phyloP scores from a whole-genome alignment of 371 early-diverging fungal species.

The Syncephalastrum monosporum region DNA sequence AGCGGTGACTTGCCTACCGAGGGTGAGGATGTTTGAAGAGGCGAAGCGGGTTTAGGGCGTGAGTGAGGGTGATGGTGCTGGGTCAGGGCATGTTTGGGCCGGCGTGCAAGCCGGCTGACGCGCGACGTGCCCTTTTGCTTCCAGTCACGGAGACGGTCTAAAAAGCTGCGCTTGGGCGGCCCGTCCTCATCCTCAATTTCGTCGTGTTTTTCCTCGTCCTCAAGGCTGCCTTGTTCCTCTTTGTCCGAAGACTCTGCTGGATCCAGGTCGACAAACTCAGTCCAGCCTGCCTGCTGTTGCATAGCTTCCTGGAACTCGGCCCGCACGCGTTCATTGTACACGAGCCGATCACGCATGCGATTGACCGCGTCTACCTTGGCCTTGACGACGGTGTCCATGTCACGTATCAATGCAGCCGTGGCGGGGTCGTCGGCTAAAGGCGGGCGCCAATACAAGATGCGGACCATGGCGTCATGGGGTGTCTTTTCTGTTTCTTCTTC shows the following conservation, averaged over 20 bases:
- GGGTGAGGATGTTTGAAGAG: too few relatives aligned
- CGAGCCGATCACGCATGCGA: constrained; percentile 45
- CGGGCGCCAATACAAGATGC: constrained; percentile 54
- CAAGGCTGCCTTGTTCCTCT: neutral
- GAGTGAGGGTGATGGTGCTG: constrained; percentile 1
- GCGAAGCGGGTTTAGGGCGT: too few relatives aligned
- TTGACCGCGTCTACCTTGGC: constrained; percentile 43
- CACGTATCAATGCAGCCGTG: constrained; percentile 24
- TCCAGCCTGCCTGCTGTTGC: constrained; percentile 36
- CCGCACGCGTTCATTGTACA: constrained; percentile 43
- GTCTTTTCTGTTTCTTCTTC: neutral
- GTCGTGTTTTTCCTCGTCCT: too few relatives aligned
- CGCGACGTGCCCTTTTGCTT: too few relatives aligned
- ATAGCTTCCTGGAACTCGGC: constrained; percentile 34
- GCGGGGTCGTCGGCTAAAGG: constrained; percentile 43
- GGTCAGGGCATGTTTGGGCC: too few relatives aligned
- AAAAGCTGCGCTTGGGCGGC: neutral
- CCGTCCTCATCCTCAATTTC: neutral
- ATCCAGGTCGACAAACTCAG: constrained; percentile 35
- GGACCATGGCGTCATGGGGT: constrained; percentile 40
- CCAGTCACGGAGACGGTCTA: neutral
- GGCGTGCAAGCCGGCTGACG: too few relatives aligned
- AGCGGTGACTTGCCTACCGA: constrained; percentile 33
- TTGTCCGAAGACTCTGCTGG: neutral
- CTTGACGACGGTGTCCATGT: constrained; percentile 31